A percentile compares a stretch with the other conserved stretches of the same genome.
phyloP scores from a whole-genome alignment of 768 basidiomycete species.

The Leccinum broughii region DNA sequence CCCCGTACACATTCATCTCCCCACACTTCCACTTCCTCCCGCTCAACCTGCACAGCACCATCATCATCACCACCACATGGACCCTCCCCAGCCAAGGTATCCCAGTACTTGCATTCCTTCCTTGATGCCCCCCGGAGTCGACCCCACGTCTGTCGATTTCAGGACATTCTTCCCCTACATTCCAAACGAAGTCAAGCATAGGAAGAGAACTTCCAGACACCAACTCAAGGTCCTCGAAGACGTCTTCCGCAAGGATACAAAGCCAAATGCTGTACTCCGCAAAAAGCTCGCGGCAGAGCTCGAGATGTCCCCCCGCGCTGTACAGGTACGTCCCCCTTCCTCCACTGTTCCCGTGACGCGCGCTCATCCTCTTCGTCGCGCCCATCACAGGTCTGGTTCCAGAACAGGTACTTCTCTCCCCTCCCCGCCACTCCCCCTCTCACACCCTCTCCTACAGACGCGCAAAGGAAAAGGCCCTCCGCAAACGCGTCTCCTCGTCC shows the following conservation, averaged over 20 bases:
- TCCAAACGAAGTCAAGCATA: conserved; percentile 92
- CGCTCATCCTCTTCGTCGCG: conserved; percentile 24
- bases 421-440: conserved; percentile 10
- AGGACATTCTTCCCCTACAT: conserved; percentile 86
- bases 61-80: conserved; percentile 27
- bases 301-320: conserved; percentile 91
- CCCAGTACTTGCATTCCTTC: conserved; percentile 45
- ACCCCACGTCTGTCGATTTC: conserved; percentile 70
- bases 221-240: conserved; percentile 91
- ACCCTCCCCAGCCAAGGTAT: conserved; percentile 32
- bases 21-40: not conserved
- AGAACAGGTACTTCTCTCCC: conserved; percentile 61
- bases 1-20: conserved; percentile 15
- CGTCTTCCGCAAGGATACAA: conserved; percentile 85
- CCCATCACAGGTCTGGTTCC: conserved; percentile 78
- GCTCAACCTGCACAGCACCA: not conserved
- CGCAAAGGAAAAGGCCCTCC: conserved; percentile 79
- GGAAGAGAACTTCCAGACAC: conserved; percentile 82
- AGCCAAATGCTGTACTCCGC: conserved; percentile 81
- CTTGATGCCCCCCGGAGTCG: conserved; percentile 52
- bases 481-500: conserved; percentile 44
- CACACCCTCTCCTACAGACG: conserved; percentile 46
- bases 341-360: conserved; percentile 10
- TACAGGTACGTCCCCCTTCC: conserved; percentile 69
- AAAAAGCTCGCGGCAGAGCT: conserved; percentile 80